phyloP scores from a whole-genome alignment of 2,329 filamentous ascomycete species.

The Aspergillus novoparasiticus region DNA sequence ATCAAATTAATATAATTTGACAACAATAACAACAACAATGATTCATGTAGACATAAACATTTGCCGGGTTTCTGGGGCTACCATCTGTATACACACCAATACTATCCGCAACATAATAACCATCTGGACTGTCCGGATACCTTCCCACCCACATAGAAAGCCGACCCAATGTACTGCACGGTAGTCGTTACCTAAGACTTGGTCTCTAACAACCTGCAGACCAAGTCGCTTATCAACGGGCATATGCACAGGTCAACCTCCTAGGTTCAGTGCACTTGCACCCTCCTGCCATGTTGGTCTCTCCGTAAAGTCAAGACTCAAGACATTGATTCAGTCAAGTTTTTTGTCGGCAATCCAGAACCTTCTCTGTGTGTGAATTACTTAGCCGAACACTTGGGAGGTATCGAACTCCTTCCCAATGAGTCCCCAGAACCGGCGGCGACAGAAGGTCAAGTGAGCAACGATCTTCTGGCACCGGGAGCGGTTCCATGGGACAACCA shows the following conservation, averaged over 20 bases:
- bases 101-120: background rate
- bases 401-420: background rate
- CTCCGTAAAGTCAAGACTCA: background rate
- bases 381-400: background rate
- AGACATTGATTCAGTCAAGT: background rate
- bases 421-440: background rate
- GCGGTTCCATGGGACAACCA: slow-evolving; percentile 21
- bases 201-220: background rate
- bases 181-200: background rate
- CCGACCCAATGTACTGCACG: background rate
- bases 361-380: background rate
- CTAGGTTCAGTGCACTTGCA: background rate
- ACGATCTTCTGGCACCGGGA: slow-evolving; percentile 12
- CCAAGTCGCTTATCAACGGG: background rate
- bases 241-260: background rate
- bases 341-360: background rate
- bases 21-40: background rate
- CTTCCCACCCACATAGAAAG: background rate
- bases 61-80: background rate
- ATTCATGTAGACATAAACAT: background rate
- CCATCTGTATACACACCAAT: background rate
- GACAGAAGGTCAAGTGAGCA: slow-evolving; percentile 15
- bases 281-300: background rate
- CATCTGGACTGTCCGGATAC: background rate
- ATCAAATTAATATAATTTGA: background rate